Base-by-base conservation (phyloP, 2,329 filamentous ascomycete genomes). In the Drechslerella dactyloides region DNA sequence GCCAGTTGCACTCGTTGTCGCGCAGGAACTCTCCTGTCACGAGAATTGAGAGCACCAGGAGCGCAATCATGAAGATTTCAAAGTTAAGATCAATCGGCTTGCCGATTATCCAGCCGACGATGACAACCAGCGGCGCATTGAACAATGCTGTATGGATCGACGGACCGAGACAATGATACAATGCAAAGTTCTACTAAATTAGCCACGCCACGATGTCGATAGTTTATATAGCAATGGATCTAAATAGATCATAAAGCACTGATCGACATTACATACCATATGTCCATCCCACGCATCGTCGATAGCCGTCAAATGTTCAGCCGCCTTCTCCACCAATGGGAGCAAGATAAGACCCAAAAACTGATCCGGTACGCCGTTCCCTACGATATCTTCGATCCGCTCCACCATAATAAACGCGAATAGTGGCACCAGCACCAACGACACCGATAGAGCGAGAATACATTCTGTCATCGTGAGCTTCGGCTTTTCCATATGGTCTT, bases 131-230 rank as follows among this genome's bases (percentile, higher is more conserved):
- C 0, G 93, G 92, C 0, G 88, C 91, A 78, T 96, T 96, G 78
- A 96, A 87, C 33, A 96, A 84, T 0, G 92, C 91, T 0, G 93
- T 97, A 80, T 96, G 93, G 68, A 96, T 89, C 0, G 90, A 93
- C 1, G 91, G 88, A 52, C 91, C 91, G 46, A 96, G 86, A 59
- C 94, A 90, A 78, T 96, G 91, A 50, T 90, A 89, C 24, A 94
- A 84, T 0, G 91, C 90, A 79, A 93, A 88, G 81, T 94, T 94
- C 84, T 93, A 91, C 13, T 15, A 48, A 6, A 46, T 63, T 51
- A 69, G 56, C 52, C 5, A 44, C 11, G 17, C 13, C 37, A 4
- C 5, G n/a, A 4, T 42, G 13, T 17, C 27, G 53, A 72, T 60
- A 69, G 79, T 24, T 23, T 33, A 33, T 57, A 15, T 17, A 56